A percentile compares a stretch with the other conserved stretches of the same genome.
Evolutionary conservation across 2,329 filamentous ascomycete species (phyloP).

Genomic region (Ophiostoma himal-ulmi): DNA sequence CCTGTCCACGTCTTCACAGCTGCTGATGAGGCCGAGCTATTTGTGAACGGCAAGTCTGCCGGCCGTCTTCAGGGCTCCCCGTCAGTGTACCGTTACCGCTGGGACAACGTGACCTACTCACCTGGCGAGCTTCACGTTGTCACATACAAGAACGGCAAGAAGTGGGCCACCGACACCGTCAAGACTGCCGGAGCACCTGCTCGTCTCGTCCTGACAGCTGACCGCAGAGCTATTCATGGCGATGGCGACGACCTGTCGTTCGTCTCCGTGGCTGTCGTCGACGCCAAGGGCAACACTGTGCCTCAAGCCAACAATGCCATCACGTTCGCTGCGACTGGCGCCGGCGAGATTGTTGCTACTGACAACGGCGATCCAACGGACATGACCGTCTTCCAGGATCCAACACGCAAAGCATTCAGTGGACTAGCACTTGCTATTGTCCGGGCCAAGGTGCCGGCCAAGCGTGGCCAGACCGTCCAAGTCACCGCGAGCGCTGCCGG

Average conservation of each 20-base stretch:
- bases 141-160: slow-evolving; percentile 42
- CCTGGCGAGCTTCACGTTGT: slow-evolving; percentile 44
- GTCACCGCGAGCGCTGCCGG: slow-evolving; percentile 25
- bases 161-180: slow-evolving; percentile 42
- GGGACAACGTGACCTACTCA: slow-evolving; percentile 46
- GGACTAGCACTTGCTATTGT: slow-evolving; percentile 40
- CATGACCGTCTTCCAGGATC: slow-evolving; percentile 39
- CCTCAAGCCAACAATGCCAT: slow-evolving; percentile 40
- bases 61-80: slow-evolving; percentile 35
- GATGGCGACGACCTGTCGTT: slow-evolving; percentile 45
- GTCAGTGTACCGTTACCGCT: slow-evolving; percentile 46
- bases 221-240: slow-evolving; percentile 36
- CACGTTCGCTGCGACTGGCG: slow-evolving; percentile 40
- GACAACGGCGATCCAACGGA: slow-evolving; percentile 48
- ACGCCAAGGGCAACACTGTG: slow-evolving; percentile 40
- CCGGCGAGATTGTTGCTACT: slow-evolving; percentile 44
- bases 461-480: slow-evolving; percentile 4
- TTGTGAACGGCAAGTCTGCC: slow-evolving; percentile 45
- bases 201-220: slow-evolving; percentile 34
- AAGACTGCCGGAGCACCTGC: slow-evolving; percentile 39
- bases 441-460: slow-evolving; percentile 28
- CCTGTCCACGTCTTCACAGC: slow-evolving; percentile 50
- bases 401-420: slow-evolving; percentile 37
- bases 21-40: slow-evolving; percentile 50
- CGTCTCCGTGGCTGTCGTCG: slow-evolving; percentile 41